A percentile compares a stretch with the other conserved stretches of the same genome.
Evolutionary conservation across 2,329 filamentous ascomycete genomes (phyloP).

Genomic region (Fusarium xylarioides): DNA sequence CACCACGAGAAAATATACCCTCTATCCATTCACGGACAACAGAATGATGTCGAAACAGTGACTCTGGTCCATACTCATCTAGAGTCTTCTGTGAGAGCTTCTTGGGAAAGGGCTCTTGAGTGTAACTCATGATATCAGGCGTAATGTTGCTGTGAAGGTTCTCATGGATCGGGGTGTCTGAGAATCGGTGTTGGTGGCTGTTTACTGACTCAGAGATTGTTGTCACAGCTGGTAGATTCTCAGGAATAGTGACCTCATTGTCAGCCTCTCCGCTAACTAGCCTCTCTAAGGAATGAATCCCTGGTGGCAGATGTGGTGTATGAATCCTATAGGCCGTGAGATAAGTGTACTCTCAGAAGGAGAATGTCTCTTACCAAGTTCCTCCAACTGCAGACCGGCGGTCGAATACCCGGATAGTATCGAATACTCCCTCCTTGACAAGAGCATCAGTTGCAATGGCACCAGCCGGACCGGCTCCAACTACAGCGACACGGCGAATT

Average conservation of each 20-base stretch:
- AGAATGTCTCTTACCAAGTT: slow-evolving; percentile 4
- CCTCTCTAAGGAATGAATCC: slow-evolving; percentile 1
- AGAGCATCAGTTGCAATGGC: slow-evolving; percentile 31
- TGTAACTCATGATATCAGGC: slow-evolving; percentile 21
- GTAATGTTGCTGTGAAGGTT: slow-evolving; percentile 26
- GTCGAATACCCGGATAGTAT: slow-evolving; percentile 25
- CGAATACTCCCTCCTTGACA: slow-evolving; percentile 21
- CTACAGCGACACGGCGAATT: slow-evolving; percentile 9
- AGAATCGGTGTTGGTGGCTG: slow-evolving; percentile 32
- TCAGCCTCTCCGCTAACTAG: slow-evolving; percentile 24
- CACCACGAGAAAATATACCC: slow-evolving; percentile 2
- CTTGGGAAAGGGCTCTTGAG: slow-evolving; percentile 13
- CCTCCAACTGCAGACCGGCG: slow-evolving; percentile 14
- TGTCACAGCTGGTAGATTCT: slow-evolving; percentile 24
- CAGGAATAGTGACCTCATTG: slow-evolving; percentile 12
- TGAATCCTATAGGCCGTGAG: slow-evolving; percentile 3
- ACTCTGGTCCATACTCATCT: slow-evolving; percentile 1
- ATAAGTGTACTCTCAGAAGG: neutral
- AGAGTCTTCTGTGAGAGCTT: slow-evolving; percentile 2
- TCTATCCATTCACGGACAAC: slow-evolving; percentile 24
- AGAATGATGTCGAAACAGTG: slow-evolving; percentile 12
- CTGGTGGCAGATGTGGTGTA: slow-evolving; percentile 6
- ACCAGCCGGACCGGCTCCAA: slow-evolving; percentile 28
- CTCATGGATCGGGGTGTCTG: slow-evolving; percentile 8
- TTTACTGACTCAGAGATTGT: slow-evolving; percentile 28